Evolutionary conservation across 441 rosid species (phyloP), one percentile per base, ranked within the genome.

Genomic region (Jatropha multifida): DNA sequence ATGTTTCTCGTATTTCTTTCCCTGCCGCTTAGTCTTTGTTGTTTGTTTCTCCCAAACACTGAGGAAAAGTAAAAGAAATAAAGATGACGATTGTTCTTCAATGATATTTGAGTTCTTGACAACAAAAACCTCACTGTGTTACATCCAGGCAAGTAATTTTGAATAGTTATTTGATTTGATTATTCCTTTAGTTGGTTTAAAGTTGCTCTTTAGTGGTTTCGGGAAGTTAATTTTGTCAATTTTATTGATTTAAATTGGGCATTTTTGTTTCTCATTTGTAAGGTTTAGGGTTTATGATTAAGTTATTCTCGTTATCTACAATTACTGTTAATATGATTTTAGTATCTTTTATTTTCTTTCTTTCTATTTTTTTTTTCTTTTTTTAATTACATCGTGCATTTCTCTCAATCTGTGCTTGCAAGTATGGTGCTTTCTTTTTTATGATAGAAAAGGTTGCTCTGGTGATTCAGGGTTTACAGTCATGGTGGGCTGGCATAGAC

Each of bases 401-500:
- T 32, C 32, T 32, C 32, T 32, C 32, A 32, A 32, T 32, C 2
- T 32, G 32, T 32, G 32, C 32, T 32, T 32, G 32, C 32, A 32
- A 32, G 32, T 32, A 32, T 32, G 32, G 32, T 32, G 2, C 10
- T 42, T 42, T 42, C 9, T 42, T 44, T 44, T 44, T 44, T 8
- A 44, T 44, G 48, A 44, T 44, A 44, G 10, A 44, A 44, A 44
- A 6, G 48, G 48, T 44, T 44, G 48, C 48, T 44, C 10, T 44
- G 7, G 48, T 44, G 48, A 44, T 44, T 44, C 7, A 65, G 69
- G 26, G 65, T 65, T 68, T 15, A 40, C 69, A 78, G 82, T 55
- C 74, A 90, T 93, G 98, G 90, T 84, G 81, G 89, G 87, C 26
- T 90, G 96, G 96, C 93, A 85, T 79, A 85, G 88, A 75, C 82